Conservation (phyloP, 805 yeast genomes). For the Saturnispora gosingensis region DNA sequence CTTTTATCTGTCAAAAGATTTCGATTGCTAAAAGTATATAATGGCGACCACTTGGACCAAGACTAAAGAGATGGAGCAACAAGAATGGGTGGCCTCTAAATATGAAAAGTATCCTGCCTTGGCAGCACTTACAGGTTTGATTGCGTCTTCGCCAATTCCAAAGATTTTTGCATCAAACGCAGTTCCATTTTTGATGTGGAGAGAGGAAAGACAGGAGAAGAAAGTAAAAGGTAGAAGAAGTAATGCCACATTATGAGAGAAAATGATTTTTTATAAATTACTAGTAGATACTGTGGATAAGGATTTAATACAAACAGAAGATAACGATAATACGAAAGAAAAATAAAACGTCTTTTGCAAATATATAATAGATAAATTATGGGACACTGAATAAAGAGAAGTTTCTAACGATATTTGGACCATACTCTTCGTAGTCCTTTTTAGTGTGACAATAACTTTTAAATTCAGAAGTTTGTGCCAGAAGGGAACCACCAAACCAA, state of each 20-base stretch:
- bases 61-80: constrained; percentile 32
- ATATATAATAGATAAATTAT: constrained; percentile 24
- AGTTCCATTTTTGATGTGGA: constrained; percentile 45
- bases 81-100: constrained; percentile 40
- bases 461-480: constrained; percentile 96
- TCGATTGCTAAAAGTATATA: neutral
- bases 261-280: neutral
- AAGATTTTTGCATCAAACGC: constrained; percentile 53
- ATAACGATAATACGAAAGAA: neutral
- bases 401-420: constrained; percentile 96
- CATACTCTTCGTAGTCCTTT: constrained; percentile 94
- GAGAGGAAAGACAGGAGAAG: constrained; percentile 30
- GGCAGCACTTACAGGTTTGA: constrained; percentile 48
- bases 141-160: constrained; percentile 49
- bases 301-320: neutral
- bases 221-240: constrained; percentile 15
- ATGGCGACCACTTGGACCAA: constrained; percentile 20
- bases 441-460: constrained; percentile 94
- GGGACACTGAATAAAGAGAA: constrained; percentile 91
- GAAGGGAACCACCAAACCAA: constrained; percentile 97
- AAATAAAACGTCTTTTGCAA: neutral
- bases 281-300: neutral
- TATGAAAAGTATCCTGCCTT: constrained; percentile 45
- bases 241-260: neutral
- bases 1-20: neutral